Base-by-base conservation (phyloP, 768 basidiomycete genomes). In the Boletus vermiculosoides region DNA sequence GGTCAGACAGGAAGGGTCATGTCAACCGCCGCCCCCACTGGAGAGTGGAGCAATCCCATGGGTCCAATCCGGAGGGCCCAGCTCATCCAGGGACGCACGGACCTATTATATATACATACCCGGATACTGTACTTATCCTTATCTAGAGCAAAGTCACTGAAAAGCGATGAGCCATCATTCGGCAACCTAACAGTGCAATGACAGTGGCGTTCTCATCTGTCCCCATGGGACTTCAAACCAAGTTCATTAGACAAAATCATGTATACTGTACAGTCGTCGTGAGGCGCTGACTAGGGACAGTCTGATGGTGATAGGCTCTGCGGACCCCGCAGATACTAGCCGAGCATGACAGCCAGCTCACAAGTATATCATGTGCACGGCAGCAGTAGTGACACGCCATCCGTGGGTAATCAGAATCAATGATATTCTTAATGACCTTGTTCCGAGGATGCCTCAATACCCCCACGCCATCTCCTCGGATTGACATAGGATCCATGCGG, bases 11-110 rank as follows among this genome's bases (percentile, higher is more conserved):
- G 40, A 47, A 18, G 41, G 22, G 5, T 28, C 34, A 11, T 37
- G 25, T 13, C 34, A 22, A 8, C 28, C 1, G 13, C 4, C 25
- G 7, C 5, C 23, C 16, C 31, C 23, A 9, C 49, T n/a, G 15
- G 16, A 22, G 8, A 9, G 5, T 13, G 40, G 23, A 20, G 51
- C 16, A 23, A 12, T 23, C 23, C 28, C 46, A 31, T 6, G 28
- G 37, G 18, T 7, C 36, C 20, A n/a, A 16, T 52, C 23, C 8
- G 16, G 25, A 13, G 34, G 2, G 8, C 16, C 28, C 34, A 55
- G 34, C 31, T 41, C 39, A 54, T 16, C 39, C 33, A 49, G 47
- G 56, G 16, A 58, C 34, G 16, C 25, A 48, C 45, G 57, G 55
- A 37, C 8, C 33, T 31, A 36, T 34, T 45, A 11, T 18, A 11